A percentile compares a stretch with the other conserved stretches of the same genome.
These are phyloP conservation scores for Talaromyces sp. DNA, from an alignment of 2,329 filamentous ascomycete genomes.

Conservation along the genomic window DNA sequence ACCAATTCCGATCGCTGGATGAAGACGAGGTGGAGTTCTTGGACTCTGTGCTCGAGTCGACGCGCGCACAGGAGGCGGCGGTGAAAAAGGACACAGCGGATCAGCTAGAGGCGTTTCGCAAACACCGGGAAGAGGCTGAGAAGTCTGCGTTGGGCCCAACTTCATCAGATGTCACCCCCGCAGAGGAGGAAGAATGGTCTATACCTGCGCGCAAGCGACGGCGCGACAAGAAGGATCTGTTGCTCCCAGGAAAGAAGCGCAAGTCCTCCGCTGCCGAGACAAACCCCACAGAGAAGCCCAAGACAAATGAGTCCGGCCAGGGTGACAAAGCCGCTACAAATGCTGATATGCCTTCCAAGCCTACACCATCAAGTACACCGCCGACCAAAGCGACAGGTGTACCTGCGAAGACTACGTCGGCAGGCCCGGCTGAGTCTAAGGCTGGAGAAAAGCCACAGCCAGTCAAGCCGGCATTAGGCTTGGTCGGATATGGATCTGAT, in stretches of 20 bases:
- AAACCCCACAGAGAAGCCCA: not conserved
- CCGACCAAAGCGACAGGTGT: not conserved
- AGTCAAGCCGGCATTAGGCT: conserved; percentile 34
- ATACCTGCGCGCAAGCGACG: conserved; percentile 56
- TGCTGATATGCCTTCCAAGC: not conserved
- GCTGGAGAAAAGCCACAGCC: conserved; percentile 6
- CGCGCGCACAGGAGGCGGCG: conserved; percentile 58
- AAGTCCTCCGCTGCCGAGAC: conserved; percentile 39
- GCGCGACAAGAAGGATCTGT: conserved; percentile 49
- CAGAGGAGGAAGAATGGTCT: conserved; percentile 52
- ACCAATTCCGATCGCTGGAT: conserved; percentile 55
- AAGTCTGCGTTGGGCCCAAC: conserved; percentile 47
- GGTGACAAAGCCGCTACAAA: not conserved
- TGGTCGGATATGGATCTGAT: conserved; percentile 45
- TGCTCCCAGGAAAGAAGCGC: conserved; percentile 46
- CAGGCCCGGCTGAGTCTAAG: conserved; percentile 1
- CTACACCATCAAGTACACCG: not conserved
- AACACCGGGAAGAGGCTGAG: conserved; percentile 62
- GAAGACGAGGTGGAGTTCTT: conserved; percentile 57
- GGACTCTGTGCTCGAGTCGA: conserved; percentile 60
- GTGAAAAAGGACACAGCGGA: conserved; percentile 62
- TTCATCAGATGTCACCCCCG: conserved; percentile 35
- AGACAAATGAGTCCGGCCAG: not conserved
- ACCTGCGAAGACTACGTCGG: conserved; percentile 1
- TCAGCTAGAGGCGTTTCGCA: conserved; percentile 61